These are phyloP conservation scores for Ottelia alismoides DNA, from an alignment of 106 monocot species.

Conservation along the genomic window DNA sequence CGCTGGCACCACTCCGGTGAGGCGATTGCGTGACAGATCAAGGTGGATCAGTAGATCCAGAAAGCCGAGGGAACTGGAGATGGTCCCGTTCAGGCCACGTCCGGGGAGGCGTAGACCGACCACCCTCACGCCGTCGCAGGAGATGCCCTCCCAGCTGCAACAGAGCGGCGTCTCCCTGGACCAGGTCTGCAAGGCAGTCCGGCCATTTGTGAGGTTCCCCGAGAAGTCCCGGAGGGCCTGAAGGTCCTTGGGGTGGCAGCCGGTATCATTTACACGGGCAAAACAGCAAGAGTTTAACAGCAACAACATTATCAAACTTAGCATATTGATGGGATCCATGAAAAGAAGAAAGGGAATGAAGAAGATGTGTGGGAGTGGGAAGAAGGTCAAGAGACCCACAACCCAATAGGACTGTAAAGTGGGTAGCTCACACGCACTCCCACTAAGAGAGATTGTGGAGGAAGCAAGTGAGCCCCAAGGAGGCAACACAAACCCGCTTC, in stretches of 20 bases:
- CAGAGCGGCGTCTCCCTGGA: constrained; percentile 9
- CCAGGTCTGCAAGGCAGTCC: constrained; percentile 18
- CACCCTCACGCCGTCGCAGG: constrained; percentile 27
- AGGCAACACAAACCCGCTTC: background rate
- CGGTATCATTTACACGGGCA: background rate
- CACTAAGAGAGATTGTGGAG: background rate
- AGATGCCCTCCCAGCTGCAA: constrained; percentile 48
- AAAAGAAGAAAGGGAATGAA: background rate
- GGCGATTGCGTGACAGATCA: constrained; percentile 22
- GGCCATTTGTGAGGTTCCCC: constrained; percentile 19
- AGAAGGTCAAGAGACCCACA: background rate
- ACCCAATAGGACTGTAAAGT: background rate
- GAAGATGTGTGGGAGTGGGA: background rate
- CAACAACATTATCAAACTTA: background rate
- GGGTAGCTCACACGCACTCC: background rate
- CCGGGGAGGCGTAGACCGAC: constrained; percentile 22
- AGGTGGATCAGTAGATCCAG: constrained; percentile 15
- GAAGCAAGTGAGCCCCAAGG: constrained; percentile 3
- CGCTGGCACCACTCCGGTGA: constrained; percentile 16
- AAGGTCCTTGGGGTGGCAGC: constrained; percentile 37
- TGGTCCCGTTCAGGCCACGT: constrained; percentile 25
- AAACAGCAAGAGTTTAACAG: background rate
- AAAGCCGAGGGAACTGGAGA: constrained; percentile 16
- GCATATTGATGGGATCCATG: background rate
- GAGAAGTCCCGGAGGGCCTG: constrained; percentile 32